Base-by-base conservation (phyloP, 2,329 filamentous ascomycete genomes). In the Cladorrhinum sp. region DNA sequence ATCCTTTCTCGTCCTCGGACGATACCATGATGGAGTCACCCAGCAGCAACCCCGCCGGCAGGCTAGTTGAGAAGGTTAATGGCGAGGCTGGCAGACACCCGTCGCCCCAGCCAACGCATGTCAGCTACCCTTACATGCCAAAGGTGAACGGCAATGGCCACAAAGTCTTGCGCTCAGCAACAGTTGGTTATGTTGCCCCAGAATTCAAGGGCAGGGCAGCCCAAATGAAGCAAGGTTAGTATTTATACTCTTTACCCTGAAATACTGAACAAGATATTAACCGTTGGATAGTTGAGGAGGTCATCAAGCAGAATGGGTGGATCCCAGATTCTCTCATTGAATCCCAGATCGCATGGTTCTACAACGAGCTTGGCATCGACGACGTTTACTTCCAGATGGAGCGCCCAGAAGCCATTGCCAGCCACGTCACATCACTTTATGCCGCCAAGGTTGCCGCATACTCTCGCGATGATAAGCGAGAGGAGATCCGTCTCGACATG, bases 381-480 rank as follows among this genome's bases (percentile, higher is more conserved):
- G 95, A 97, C 81, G 93, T 96, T 77, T 98, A 97, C 81, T 98
- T 98, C 79, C 87, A 93, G 73, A 92, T 93, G 66, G 93, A 97
- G 79, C 85, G 84, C 3, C 89, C 90, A 18, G 87, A 91, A 59
- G 91, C 91, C 61, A 96, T 99, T 72, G 90, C 92, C 68, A 96
- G 89, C 75, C 92, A 97, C 74, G 93, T 99, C 72, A 93, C 93
- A 63, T 97, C 93, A 10, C 85, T 99, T 53, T 99, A 98, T 73
- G 95, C 95, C 57, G 95, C 93, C 74, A 98, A 98, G 79, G 88
- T 98, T 51, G 95, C 95, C 38, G 93, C 95, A 8, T 95, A 91
- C 73, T 92, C 93, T 36, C 87, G 95, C 60, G 90, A 96, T 74
- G 93, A 98, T 77, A 96, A 96, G 81, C 88, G 89, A 67, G 85